A percentile compares a stretch with the other conserved stretches of the same genome.
phyloP scores from a whole-genome alignment of 768 basidiomycete species.

The Hydnum rufescens region DNA sequence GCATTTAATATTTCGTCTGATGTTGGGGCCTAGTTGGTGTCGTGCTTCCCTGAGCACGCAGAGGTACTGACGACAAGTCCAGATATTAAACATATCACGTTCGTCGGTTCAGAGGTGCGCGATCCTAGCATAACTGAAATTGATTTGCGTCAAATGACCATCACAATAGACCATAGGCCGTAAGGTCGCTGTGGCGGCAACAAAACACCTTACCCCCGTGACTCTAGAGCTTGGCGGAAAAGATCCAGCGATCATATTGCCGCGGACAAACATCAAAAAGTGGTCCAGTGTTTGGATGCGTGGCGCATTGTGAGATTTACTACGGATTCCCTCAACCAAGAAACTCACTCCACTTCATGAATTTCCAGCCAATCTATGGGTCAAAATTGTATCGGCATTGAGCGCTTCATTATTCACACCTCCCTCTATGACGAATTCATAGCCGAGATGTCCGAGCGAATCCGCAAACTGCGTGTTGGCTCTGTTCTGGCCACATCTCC shows the following conservation, averaged over 20 bases:
- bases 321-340: neutral
- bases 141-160: neutral
- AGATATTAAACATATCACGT: conserved; percentile 80
- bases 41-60: conserved; percentile 78
- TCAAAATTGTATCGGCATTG: conserved; percentile 95
- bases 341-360: neutral
- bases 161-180: conserved; percentile 14
- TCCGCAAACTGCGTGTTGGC: conserved; percentile 47
- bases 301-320: conserved; percentile 58
- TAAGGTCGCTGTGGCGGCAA: conserved; percentile 67
- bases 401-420: conserved; percentile 72
- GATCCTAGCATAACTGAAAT: neutral
- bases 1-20: neutral
- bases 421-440: conserved; percentile 61
- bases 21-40: conserved; percentile 36
- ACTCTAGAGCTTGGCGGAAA: conserved; percentile 91
- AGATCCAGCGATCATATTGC: conserved; percentile 81
- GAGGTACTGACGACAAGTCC: conserved; percentile 58
- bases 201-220: conserved; percentile 73
- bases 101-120: conserved; percentile 54
- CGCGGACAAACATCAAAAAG: conserved; percentile 60
- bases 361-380: conserved; percentile 63
- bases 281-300: conserved; percentile 76
- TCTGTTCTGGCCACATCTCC: conserved; percentile 42
- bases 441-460: conserved; percentile 40